Evolutionary conservation across 805 yeast genomes (phyloP).

Genomic region (Wickerhamomyces alni): DNA sequence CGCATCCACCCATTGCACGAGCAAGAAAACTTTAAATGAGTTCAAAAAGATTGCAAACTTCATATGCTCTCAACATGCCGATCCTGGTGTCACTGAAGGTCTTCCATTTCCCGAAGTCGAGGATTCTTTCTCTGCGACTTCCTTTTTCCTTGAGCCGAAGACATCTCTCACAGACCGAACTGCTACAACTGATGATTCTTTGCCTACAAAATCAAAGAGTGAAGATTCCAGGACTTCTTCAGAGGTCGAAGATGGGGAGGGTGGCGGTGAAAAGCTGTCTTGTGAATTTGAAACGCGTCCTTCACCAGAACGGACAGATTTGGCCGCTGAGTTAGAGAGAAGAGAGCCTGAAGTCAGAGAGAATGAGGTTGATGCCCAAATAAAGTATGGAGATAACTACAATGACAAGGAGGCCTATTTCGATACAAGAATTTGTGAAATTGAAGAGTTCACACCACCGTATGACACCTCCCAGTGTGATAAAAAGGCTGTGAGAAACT

Average conservation of each 20-base stretch:
- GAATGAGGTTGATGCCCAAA: slow-evolving; percentile 14
- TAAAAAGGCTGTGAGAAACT: slow-evolving; percentile 13
- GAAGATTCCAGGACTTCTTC: too few relatives aligned
- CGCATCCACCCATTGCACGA: slow-evolving; percentile 16
- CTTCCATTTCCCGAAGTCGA: background rate
- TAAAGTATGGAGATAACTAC: slow-evolving; percentile 16
- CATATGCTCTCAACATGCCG: slow-evolving; percentile 19
- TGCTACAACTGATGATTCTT: too few relatives aligned
- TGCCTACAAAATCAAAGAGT: too few relatives aligned
- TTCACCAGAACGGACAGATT: slow-evolving; percentile 3
- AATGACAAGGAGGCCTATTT: slow-evolving; percentile 19
- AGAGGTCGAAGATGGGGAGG: background rate
- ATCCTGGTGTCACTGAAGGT: slow-evolving; percentile 17
- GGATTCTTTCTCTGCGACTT: too few relatives aligned
- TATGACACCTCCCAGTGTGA: slow-evolving; percentile 18
- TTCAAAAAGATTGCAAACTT: slow-evolving; percentile 16
- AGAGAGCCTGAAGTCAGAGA: too few relatives aligned
- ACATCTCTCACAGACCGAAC: too few relatives aligned
- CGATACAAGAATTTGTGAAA: slow-evolving; percentile 14
- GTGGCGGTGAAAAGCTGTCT: slow-evolving; percentile 6
- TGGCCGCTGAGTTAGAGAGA: slow-evolving; percentile 9
- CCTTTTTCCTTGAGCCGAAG: too few relatives aligned
- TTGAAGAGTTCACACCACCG: slow-evolving; percentile 17
- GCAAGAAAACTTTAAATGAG: slow-evolving; percentile 10
- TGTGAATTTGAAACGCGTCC: slow-evolving; percentile 1